Evolutionary conservation across 2,329 filamentous ascomycete species (phyloP), one percentile per base, ranked within the genome.

Genomic region (Hypoxylon sp.): DNA sequence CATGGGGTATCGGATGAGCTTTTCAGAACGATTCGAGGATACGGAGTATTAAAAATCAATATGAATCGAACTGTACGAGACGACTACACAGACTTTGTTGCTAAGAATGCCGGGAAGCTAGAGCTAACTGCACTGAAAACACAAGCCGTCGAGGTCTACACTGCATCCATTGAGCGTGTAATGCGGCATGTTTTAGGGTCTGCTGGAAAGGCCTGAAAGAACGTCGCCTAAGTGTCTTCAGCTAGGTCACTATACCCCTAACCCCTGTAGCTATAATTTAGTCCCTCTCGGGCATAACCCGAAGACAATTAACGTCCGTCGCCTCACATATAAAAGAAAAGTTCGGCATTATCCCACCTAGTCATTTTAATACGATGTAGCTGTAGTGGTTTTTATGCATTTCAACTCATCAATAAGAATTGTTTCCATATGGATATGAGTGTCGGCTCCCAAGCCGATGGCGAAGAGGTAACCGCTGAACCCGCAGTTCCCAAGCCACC

Each of bases 11-110:
- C 37, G 13, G 37, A 41, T 11, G 37, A 30, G 25, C 16, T 21
- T 19, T 41, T 41, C n/a, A 23, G 11, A 21, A 19, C 20, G 11
- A 29, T 16, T 2, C 65, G 70, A 59, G 59, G 68, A 41, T 84
- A 81, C 60, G 80, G 81, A 0, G 73, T 79, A n/a, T 71, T 75
- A 16, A 83, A 83, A 65, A 69, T 83, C 52, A 85, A 84, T 54
- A 79, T 84, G 2, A 84, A 85, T 57, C 79, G 78, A 65, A 60
- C 78, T 25, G 71, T 81, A 13, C 67, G 78, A 9, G 73, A 78
- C 44, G 71, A 73, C 29, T 77, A 76, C 48, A 68, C 76, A 23
- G 68, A 68, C 42, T 64, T 75, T 50, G 51, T 80, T 19, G 66
- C 71, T 55, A 59, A 68, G 31, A 70, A 75, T 21, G 73, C 73